Evolutionary conservation across 2,329 filamentous ascomycete species (phyloP), one percentile per base, ranked within the genome.

Genomic region (Aspergillus intermedius): DNA sequence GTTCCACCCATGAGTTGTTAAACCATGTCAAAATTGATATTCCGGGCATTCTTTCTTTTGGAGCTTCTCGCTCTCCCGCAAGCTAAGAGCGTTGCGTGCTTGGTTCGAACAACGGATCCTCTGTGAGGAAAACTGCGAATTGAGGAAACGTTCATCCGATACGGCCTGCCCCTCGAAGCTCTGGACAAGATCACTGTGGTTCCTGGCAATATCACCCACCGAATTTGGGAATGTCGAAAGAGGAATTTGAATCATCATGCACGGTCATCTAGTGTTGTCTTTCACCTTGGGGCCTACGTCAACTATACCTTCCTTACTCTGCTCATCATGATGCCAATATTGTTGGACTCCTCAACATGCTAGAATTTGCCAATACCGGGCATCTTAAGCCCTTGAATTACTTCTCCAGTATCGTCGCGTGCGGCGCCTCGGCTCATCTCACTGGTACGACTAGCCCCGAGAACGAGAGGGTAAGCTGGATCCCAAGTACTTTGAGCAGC

Each of bases 231-330:
- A 42, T 54, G 22, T 8, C 8, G 2, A 12, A 15, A 5, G 19
- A 42, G 5, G 37, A 48, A 1, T 52, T 48, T 13, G 3, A 21
- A 21, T 7, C 22, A 37, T 13, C 32, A 49, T 2, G 41, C 55
- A 6, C 15, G 3, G 4, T 13, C 37, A 19, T 28, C 42, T 4
- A 51, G 49, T 44, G 47, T 48, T 3, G 46, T 56, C 3, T 51
- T 58, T 9, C 55, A 58, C 37, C 23, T 53, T 1, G 55, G 44
- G 4, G 55, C 52, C 8, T 23, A 35, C 15, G 43, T 52, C 21
- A 50, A 50, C 37, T 54, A 42, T 15, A 19, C 42, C 28, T 37
- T 3, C 34, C 52, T 15, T 54, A 54, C 44, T 45, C 45, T 15
- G 12, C 35, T 9, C 50, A 52, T 28, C 45, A 48, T 13, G 44